Conservation (phyloP, 768 basidiomycete species). For the Kwoniella mangroviensis region DNA sequence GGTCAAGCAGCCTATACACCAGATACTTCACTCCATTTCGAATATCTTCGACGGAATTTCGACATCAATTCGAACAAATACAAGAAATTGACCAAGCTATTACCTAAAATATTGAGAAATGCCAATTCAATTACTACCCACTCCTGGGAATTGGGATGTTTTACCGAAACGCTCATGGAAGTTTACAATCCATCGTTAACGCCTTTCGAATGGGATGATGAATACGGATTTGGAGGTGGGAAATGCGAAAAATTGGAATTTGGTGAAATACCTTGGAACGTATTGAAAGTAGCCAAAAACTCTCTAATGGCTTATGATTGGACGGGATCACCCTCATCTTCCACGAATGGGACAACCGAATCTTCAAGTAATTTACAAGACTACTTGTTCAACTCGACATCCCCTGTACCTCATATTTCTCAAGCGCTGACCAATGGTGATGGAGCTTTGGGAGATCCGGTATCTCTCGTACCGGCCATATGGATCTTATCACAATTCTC, state of each 20-base stretch:
- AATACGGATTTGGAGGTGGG: neutral
- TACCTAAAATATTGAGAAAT: slow-evolving; percentile 20
- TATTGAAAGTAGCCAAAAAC: slow-evolving; percentile 6
- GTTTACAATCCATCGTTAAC: slow-evolving; percentile 25
- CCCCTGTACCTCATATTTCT: slow-evolving; percentile 6
- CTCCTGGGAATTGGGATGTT: slow-evolving; percentile 30
- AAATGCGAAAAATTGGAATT: neutral
- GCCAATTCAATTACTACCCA: slow-evolving; percentile 23
- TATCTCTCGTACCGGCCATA: slow-evolving; percentile 11
- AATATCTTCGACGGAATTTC: neutral
- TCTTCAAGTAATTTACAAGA: neutral
- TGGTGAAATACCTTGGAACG: slow-evolving; percentile 15
- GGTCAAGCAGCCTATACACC: neutral
- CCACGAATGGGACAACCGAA: neutral
- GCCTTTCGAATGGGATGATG: slow-evolving; percentile 19
- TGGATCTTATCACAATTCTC: slow-evolving; percentile 22
- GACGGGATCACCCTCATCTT: slow-evolving; percentile 16
- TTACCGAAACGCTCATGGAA: slow-evolving; percentile 19
- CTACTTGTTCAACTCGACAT: slow-evolving; percentile 6
- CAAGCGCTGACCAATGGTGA: slow-evolving; percentile 25
- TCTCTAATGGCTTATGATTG: slow-evolving; percentile 17
- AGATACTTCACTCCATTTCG: neutral
- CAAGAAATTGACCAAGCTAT: slow-evolving; percentile 6
- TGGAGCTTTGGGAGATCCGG: slow-evolving; percentile 29
- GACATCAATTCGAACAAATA: slow-evolving; percentile 18